Evolutionary conservation across 345 rosid genomes (phyloP), one percentile per base, ranked within the genome.

Genomic region (Lepidium aucheri): DNA sequence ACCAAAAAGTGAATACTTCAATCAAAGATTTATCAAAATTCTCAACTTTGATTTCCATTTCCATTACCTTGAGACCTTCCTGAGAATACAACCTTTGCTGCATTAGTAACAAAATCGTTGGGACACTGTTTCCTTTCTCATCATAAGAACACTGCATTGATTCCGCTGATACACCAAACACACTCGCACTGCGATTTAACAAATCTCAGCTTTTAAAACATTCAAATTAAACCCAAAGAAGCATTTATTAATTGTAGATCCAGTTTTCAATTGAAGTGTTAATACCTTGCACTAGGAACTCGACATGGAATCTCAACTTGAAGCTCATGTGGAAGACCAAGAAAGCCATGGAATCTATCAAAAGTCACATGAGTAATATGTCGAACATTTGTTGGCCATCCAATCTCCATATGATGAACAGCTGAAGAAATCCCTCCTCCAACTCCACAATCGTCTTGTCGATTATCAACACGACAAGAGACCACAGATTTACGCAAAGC

Each of bases 101-200:
- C 99, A 90, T 88, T 54, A 94, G 79, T 77, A 94, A 82, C 56
- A 94, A 89, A 74, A 94, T 94, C 42, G 97, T 90, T 47, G 99
- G 99, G 40, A 94, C 89, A 60, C 99, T 88, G 66, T 88, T 88
- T 15, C 97, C 95, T 74, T 74, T 85, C 5, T 82, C 74, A 36
- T 94, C 99, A 22, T 52, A 90, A 18, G 90, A 81, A 60, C 94
- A 86, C 69, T 93, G 97, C 99, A 93, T 93, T 32, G 97, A 93
- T 51, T 90, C 95, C 1, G 99, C 96, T 3, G 99, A 94, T 56
- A 94, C 99, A 7, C 99, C 97, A 79, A 94, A 94, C 54, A 94
- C 96, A 16, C 88, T 94, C 59, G 84, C 97, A 70, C 97, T 94
- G 81, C 74, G 79, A 50, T 63, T 47, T 60, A 35, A 34, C 0